Conservation (phyloP, 768 basidiomycete genomes). For the Panaeolus papilionaceus region DNA sequence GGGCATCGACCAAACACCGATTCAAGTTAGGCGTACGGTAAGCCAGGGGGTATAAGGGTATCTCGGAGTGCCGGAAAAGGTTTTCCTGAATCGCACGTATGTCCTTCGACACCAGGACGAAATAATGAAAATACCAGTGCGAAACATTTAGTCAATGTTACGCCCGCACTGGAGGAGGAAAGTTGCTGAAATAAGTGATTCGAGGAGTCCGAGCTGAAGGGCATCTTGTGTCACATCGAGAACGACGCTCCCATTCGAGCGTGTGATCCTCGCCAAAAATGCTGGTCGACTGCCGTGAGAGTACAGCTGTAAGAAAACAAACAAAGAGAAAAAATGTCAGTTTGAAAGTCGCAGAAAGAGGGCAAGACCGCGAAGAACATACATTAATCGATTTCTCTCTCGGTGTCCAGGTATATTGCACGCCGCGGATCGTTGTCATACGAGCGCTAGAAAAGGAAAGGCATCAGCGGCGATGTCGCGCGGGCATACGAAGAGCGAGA, state of each 20-base stretch:
- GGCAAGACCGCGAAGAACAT: conserved; percentile 29
- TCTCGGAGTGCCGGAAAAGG: neutral
- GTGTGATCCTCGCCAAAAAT: conserved; percentile 58
- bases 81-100: neutral
- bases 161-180: conserved; percentile 66
- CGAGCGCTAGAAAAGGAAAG: conserved; percentile 42
- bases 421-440: conserved; percentile 56
- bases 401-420: conserved; percentile 62
- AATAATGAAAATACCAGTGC: neutral
- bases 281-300: conserved; percentile 40
- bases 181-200: conserved; percentile 56
- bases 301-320: conserved; percentile 47
- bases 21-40: neutral
- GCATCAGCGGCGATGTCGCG: conserved; percentile 14
- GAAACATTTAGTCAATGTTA: conserved; percentile 55
- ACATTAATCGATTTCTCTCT: conserved; percentile 60
- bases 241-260: conserved; percentile 46
- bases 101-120: neutral
- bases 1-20: neutral
- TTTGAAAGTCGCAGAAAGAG: conserved; percentile 1
- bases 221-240: conserved; percentile 65
- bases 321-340: conserved; percentile 15
- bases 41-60: conserved; percentile 10
- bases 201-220: conserved; percentile 59
- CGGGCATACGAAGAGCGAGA: conserved; percentile 4